phyloP scores from a whole-genome alignment of 2,329 filamentous ascomycete species.

The Epichloe gansuensis region DNA sequence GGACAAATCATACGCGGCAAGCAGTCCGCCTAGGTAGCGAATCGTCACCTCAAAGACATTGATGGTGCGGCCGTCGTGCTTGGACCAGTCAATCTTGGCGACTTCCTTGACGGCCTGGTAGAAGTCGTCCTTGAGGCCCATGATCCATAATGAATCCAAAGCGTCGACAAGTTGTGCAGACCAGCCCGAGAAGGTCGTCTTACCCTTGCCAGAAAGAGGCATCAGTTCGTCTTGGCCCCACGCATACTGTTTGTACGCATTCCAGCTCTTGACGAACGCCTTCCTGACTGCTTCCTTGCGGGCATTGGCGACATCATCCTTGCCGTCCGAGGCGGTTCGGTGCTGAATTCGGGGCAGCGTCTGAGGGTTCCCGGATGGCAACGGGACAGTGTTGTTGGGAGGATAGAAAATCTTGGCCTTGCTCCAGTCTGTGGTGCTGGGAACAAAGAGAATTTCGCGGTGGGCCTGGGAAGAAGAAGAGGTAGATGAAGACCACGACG shows the following conservation, averaged over 20 bases:
- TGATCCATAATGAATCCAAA: conserved; percentile 47
- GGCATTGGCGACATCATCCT: conserved; percentile 19
- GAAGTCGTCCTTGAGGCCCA: conserved; percentile 46
- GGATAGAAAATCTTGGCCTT: conserved; percentile 21
- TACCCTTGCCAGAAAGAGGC: conserved; percentile 34
- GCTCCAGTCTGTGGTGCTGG: conserved; percentile 28
- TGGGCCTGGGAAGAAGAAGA: conserved; percentile 6
- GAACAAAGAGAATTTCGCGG: conserved; percentile 19
- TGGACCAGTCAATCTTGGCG: conserved; percentile 43
- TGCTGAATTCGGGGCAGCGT: conserved; percentile 32
- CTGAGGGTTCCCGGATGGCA: conserved; percentile 24
- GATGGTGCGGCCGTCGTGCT: conserved; percentile 30
- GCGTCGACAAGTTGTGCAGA: conserved; percentile 47
- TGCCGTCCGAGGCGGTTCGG: conserved; percentile 23
- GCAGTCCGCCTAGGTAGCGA: conserved; percentile 38
- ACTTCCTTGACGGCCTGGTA: conserved; percentile 33
- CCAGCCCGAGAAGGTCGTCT: conserved; percentile 40
- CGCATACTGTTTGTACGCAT: conserved; percentile 39
- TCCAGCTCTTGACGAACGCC: conserved; percentile 35
- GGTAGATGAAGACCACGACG: neutral
- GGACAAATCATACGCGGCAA: conserved; percentile 41
- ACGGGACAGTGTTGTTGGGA: conserved; percentile 17
- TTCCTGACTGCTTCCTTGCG: conserved; percentile 26
- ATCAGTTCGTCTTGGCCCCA: conserved; percentile 46
- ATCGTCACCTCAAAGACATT: conserved; percentile 54